Evolutionary conservation across 2,329 filamentous ascomycete genomes (phyloP).

Genomic region (Fusarium nodosum): DNA sequence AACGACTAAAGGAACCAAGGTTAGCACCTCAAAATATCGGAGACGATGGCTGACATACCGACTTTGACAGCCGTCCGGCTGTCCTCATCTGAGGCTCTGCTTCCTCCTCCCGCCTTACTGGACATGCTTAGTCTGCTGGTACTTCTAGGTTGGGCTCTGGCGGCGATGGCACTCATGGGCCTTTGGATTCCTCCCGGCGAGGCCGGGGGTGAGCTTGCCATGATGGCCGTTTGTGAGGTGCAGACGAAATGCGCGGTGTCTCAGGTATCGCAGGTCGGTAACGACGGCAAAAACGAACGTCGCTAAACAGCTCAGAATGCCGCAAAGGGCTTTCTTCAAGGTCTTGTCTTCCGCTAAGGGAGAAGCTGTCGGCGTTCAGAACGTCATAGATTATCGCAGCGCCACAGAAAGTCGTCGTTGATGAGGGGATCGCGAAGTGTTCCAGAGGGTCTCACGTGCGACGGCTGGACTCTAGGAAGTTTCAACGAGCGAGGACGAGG

Average conservation of each 20-base stretch:
- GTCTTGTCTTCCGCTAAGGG: slow-evolving; percentile 40
- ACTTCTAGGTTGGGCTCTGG: slow-evolving; percentile 79
- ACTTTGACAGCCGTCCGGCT: slow-evolving; percentile 94
- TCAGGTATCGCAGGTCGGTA: slow-evolving; percentile 30
- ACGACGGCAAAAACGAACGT: slow-evolving; percentile 19
- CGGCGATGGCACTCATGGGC: slow-evolving; percentile 85
- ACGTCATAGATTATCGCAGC: slow-evolving; percentile 46
- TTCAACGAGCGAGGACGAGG: slow-evolving; percentile 36
- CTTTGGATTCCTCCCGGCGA: slow-evolving; percentile 74
- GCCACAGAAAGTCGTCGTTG: slow-evolving; percentile 36
- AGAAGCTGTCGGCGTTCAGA: slow-evolving; percentile 38
- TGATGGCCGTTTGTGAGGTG: slow-evolving; percentile 54
- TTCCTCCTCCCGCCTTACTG: slow-evolving; percentile 81
- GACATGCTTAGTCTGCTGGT: slow-evolving; percentile 88
- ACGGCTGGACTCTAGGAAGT: slow-evolving; percentile 30
- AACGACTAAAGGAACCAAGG: slow-evolving; percentile 73
- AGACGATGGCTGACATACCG: slow-evolving; percentile 72
- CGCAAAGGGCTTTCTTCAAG: slow-evolving; percentile 33
- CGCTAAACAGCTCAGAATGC: slow-evolving; percentile 29
- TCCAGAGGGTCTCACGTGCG: slow-evolving; percentile 44
- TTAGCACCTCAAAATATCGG: background rate
- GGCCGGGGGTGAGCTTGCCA: slow-evolving; percentile 78
- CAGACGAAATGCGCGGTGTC: slow-evolving; percentile 35
- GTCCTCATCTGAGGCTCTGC: slow-evolving; percentile 90
- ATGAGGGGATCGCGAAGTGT: slow-evolving; percentile 39